A percentile compares a stretch with the other conserved stretches of the same genome.
phyloP scores from a whole-genome alignment of 768 basidiomycete species.

The Russula ochroleuca region DNA sequence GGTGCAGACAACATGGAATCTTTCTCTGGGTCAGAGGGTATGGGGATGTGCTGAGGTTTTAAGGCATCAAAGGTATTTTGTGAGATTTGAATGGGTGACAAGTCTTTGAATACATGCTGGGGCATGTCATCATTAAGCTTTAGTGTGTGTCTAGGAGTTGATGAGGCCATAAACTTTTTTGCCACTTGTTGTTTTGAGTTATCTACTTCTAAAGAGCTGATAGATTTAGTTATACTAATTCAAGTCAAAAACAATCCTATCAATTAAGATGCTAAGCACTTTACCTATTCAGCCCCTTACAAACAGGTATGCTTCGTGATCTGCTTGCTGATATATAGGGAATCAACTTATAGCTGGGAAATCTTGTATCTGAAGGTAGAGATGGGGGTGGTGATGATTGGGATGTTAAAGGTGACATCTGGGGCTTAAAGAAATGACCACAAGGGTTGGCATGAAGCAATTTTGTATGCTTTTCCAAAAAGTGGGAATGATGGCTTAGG shows the following conservation, averaged over 20 bases:
- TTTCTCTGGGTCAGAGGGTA: neutral
- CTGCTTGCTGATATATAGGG: neutral
- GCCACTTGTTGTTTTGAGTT: too few relatives aligned
- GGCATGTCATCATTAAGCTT: neutral
- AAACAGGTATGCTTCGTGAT: neutral
- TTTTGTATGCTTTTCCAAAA: neutral
- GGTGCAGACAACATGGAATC: conserved; percentile 10
- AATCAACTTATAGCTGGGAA: neutral
- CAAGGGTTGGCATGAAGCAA: neutral
- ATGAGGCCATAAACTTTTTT: neutral
- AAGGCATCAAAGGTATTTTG: neutral
- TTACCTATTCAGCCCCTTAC: conserved; percentile 7
- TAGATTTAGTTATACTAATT: conserved; percentile 6
- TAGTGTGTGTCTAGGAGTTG: neutral
- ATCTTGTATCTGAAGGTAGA: neutral
- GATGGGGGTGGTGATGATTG: neutral
- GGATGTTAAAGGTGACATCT: neutral
- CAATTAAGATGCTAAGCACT: neutral
- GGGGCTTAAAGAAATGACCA: conserved; percentile 1
- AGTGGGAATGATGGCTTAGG: neutral
- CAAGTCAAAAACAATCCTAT: neutral
- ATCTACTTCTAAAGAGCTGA: neutral
- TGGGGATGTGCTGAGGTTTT: neutral
- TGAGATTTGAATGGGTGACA: neutral
- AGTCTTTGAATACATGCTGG: neutral